These are phyloP conservation scores for Dacryopinax primogenitus DNA, from an alignment of 768 basidiomycete genomes.

Conservation along the genomic window DNA sequence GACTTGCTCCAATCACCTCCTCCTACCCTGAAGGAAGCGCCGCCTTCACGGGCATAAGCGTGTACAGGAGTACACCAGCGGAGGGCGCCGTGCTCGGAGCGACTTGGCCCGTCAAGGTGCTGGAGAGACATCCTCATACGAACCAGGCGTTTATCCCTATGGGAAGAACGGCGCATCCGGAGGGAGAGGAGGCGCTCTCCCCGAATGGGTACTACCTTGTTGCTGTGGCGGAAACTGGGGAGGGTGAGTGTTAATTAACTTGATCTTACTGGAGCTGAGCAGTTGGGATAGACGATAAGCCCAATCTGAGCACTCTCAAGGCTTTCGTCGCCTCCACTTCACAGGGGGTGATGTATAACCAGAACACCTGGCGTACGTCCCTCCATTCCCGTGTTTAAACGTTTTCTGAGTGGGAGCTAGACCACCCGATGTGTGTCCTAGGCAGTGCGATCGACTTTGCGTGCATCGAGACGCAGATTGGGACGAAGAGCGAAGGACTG, in stretches of 20 bases:
- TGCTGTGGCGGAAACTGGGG: slow-evolving; percentile 70
- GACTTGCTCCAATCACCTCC: slow-evolving; percentile 56
- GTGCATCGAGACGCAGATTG: slow-evolving; percentile 90
- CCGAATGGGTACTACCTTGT: slow-evolving; percentile 57
- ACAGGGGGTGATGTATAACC: slow-evolving; percentile 78
- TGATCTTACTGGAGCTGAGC: background rate
- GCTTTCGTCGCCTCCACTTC: slow-evolving; percentile 70
- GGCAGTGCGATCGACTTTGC: slow-evolving; percentile 60
- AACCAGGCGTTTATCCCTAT: slow-evolving; percentile 93
- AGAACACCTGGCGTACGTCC: slow-evolving; percentile 79
- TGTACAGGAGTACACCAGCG: slow-evolving; percentile 68
- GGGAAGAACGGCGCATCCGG: slow-evolving; percentile 41
- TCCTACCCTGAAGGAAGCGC: slow-evolving; percentile 47
- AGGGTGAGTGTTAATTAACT: slow-evolving; percentile 20
- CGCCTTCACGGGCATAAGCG: slow-evolving; percentile 60
- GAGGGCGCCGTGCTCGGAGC: slow-evolving; percentile 34
- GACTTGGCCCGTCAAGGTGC: slow-evolving; percentile 46
- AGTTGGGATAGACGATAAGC: slow-evolving; percentile 44
- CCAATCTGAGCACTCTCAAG: slow-evolving; percentile 58
- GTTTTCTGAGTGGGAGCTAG: slow-evolving; percentile 29
- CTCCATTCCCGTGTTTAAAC: background rate
- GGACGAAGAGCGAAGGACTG: slow-evolving; percentile 46
- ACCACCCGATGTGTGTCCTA: slow-evolving; percentile 61
- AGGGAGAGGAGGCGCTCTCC: slow-evolving; percentile 32
- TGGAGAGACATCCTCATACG: slow-evolving; percentile 82